Evolutionary conservation across 1,139 yeast genomes (phyloP).

Genomic region (Suhomyces choctaworum): DNA sequence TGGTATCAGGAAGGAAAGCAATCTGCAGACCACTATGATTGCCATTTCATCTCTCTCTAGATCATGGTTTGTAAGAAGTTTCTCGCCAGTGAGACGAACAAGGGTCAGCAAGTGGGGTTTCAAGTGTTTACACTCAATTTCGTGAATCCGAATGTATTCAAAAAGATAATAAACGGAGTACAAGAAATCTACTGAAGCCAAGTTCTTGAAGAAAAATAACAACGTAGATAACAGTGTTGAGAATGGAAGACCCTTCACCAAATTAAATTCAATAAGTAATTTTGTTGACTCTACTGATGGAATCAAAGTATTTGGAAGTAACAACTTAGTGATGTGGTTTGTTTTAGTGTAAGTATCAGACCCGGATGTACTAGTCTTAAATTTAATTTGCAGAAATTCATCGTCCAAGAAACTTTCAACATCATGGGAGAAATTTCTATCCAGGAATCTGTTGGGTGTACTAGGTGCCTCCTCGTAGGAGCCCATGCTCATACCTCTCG

Average conservation of each 20-base stretch:
- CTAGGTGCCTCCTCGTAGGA: too few relatives aligned
- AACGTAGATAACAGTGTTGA: too few relatives aligned
- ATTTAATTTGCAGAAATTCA: neutral
- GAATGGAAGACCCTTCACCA: neutral
- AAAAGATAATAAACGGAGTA: too few relatives aligned
- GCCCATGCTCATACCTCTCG: too few relatives aligned
- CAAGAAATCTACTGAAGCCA: too few relatives aligned
- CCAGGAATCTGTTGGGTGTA: too few relatives aligned
- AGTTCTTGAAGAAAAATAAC: too few relatives aligned
- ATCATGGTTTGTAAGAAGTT: conserved; percentile 25
- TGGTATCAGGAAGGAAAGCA: conserved; percentile 22
- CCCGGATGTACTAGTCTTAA: neutral
- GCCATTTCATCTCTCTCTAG: conserved; percentile 40
- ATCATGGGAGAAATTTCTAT: too few relatives aligned
- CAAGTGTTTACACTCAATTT: neutral
- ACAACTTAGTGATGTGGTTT: too few relatives aligned
- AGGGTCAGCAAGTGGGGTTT: conserved; percentile 14
- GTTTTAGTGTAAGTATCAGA: conserved; percentile 5
- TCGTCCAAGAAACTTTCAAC: neutral
- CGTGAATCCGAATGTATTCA: conserved; percentile 3
- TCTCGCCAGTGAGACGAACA: conserved; percentile 34
- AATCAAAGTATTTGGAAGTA: too few relatives aligned
- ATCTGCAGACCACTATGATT: conserved; percentile 26
- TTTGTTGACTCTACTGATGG: conserved; percentile 8
- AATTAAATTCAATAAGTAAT: conserved; percentile 4